Conservation (phyloP, 2,329 filamentous ascomycete species). For the Venturia nashicola region DNA sequence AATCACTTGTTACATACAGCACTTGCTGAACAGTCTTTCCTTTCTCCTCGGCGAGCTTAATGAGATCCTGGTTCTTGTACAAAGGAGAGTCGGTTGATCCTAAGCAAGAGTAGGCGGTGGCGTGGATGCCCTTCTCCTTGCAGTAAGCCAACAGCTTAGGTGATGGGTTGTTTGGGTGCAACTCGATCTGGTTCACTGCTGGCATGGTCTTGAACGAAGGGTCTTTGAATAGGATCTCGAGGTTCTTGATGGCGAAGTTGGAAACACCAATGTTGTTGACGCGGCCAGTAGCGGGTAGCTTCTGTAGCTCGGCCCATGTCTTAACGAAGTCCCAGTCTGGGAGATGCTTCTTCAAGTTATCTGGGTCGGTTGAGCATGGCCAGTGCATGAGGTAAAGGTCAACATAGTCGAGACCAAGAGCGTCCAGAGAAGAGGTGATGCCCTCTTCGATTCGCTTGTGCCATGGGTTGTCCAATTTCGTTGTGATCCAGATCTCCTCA, state of each 20-base stretch:
- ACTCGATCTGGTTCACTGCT: constrained; percentile 72
- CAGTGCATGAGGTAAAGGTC: constrained; percentile 50
- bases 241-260: constrained; percentile 72
- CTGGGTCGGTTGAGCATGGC: constrained; percentile 9
- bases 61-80: constrained; percentile 52
- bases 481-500: constrained; percentile 61
- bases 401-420: constrained; percentile 53
- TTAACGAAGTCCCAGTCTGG: constrained; percentile 6
- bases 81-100: constrained; percentile 59
- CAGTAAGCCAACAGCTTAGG: constrained; percentile 65
- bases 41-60: constrained; percentile 50
- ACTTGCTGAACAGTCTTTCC: constrained; percentile 63
- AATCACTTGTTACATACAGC: constrained; percentile 28
- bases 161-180: constrained; percentile 72
- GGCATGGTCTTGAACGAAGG: constrained; percentile 48
- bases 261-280: constrained; percentile 73
- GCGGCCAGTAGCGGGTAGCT: constrained; percentile 55
- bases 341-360: constrained; percentile 6
- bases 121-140: constrained; percentile 61
- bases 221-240: constrained; percentile 60
- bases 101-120: constrained; percentile 62
- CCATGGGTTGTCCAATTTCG: constrained; percentile 73
- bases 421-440: constrained; percentile 47
- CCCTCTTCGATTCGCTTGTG: constrained; percentile 56
- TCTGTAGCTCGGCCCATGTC: constrained; percentile 51